Evolutionary conservation across 306 rosid species (phyloP).

Genomic region (Spatholobus suberectus): DNA sequence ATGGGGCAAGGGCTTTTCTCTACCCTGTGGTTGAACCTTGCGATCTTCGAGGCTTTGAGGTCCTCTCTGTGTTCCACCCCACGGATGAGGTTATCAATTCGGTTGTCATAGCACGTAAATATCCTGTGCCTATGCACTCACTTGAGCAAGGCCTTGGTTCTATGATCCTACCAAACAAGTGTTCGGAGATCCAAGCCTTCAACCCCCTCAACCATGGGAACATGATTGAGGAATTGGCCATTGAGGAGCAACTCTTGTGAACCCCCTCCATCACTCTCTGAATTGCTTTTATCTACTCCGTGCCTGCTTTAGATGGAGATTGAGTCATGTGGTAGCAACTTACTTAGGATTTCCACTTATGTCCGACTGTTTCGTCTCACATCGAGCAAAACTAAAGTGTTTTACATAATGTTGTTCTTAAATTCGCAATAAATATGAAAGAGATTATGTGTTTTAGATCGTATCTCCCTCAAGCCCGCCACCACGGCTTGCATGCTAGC

Average conservation of each 20-base stretch:
- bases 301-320: slow-evolving; percentile 24
- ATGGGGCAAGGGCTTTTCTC: slow-evolving; percentile 88
- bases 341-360: neutral
- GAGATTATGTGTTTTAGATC: slow-evolving; percentile 24
- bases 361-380: slow-evolving; percentile 32
- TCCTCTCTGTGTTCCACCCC: slow-evolving; percentile 82
- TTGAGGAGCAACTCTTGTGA: slow-evolving; percentile 57
- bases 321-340: slow-evolving; percentile 29
- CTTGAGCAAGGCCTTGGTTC: slow-evolving; percentile 49
- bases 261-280: neutral
- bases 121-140: slow-evolving; percentile 30
- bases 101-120: slow-evolving; percentile 69
- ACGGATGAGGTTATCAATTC: slow-evolving; percentile 85
- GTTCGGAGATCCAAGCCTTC: slow-evolving; percentile 68
- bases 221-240: slow-evolving; percentile 66
- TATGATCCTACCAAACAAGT: slow-evolving; percentile 60
- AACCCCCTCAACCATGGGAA: slow-evolving; percentile 65
- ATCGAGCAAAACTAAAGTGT: slow-evolving; percentile 31
- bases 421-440: slow-evolving; percentile 45
- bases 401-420: slow-evolving; percentile 6
- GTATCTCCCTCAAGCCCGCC: neutral
- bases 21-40: slow-evolving; percentile 80
- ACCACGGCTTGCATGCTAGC: neutral
- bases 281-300: neutral
- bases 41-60: slow-evolving; percentile 75